phyloP scores from a whole-genome alignment of 352 stramenopile genomes.

The Aphanomyces invadans region DNA sequence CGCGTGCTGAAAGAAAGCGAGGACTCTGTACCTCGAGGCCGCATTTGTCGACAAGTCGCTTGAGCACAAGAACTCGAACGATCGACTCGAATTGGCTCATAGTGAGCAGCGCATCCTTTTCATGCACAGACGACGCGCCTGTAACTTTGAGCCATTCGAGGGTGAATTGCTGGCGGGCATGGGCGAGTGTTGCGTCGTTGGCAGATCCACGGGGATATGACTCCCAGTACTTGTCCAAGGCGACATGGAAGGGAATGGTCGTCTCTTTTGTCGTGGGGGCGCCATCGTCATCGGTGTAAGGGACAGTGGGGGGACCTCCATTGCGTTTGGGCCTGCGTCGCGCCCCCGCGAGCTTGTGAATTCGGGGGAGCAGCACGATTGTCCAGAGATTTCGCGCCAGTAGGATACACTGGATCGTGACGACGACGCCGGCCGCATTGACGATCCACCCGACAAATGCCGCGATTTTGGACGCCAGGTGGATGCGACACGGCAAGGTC shows the following conservation, averaged over 20 bases:
- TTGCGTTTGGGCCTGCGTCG: not conserved
- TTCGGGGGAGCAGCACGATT: not conserved
- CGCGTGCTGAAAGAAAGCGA: too few relatives aligned
- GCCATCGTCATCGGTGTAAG: not conserved
- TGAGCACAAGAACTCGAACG: conserved; percentile 45
- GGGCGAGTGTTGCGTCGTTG: not conserved
- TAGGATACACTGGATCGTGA: not conserved
- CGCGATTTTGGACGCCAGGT: not conserved
- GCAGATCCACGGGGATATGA: not conserved
- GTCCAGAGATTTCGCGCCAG: conserved; percentile 7
- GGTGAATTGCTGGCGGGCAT: conserved; percentile 3
- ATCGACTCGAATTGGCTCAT: conserved; percentile 54
- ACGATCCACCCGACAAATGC: conserved; percentile 21
- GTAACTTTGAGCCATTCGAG: conserved; percentile 16
- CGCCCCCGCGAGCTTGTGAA: not conserved
- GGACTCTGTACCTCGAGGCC: conserved; percentile 20
- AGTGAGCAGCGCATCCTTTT: conserved; percentile 25
- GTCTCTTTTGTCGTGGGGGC: not conserved
- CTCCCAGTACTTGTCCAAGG: conserved; percentile 7
- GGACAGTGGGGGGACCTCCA: not conserved
- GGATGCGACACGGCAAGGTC: not conserved
- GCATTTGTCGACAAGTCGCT: conserved; percentile 37
- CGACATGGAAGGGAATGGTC: not conserved
- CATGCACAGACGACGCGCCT: conserved; percentile 1
- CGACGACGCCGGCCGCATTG: conserved; percentile 24